These are phyloP conservation scores for Sclerotinia trifoliorum DNA, from an alignment of 2,329 filamentous ascomycete species.

Conservation along the genomic window DNA sequence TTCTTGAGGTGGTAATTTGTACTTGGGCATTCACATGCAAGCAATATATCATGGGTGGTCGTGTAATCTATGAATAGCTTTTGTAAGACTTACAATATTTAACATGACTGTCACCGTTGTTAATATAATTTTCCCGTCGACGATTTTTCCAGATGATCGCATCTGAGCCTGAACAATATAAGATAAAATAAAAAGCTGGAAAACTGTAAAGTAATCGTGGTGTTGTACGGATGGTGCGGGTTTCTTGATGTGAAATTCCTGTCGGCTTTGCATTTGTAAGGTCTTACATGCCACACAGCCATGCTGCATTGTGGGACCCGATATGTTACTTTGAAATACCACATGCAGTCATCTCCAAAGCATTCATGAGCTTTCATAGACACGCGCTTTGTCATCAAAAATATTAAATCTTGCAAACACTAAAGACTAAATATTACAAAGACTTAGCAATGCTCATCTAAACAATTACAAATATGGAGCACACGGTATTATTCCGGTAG, in stretches of 20 bases:
- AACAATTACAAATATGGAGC: conserved; percentile 6
- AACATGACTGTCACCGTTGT: too few species aligned
- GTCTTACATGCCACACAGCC: too few species aligned
- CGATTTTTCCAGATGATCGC: too few species aligned
- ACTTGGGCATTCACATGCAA: too few species aligned
- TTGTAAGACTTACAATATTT: too few species aligned
- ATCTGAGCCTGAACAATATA: too few species aligned
- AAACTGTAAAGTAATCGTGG: too few species aligned
- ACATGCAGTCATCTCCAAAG: neutral
- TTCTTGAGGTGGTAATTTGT: too few species aligned
- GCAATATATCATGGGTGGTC: too few species aligned
- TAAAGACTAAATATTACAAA: neutral
- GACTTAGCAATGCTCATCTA: conserved; percentile 13
- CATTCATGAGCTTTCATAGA: neutral
- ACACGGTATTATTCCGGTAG: neutral
- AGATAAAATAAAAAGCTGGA: too few species aligned
- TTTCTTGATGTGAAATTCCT: neutral
- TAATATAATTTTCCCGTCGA: too few species aligned
- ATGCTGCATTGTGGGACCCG: neutral
- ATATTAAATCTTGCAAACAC: neutral
- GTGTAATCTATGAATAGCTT: too few species aligned
- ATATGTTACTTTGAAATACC: neutral
- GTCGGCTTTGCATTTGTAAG: neutral
- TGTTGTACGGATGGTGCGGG: neutral
- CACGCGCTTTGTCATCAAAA: neutral